Evolutionary conservation across 2,329 filamentous ascomycete species (phyloP).

Genomic region (Sclerotinia trifoliorum): DNA sequence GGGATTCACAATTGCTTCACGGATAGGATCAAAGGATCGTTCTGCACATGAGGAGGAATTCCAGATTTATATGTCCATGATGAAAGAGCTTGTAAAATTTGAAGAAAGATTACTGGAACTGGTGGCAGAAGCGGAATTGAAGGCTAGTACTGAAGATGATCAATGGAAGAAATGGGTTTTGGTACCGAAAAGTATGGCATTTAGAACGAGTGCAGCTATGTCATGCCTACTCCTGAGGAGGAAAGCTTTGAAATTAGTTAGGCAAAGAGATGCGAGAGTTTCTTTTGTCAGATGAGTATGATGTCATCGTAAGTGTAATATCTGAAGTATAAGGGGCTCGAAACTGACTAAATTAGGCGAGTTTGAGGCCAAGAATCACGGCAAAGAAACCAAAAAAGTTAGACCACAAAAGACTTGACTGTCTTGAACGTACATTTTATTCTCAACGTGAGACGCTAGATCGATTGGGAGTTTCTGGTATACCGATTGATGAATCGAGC

Average conservation of each 20-base stretch:
- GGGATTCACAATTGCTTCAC: constrained; percentile 48
- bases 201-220: constrained; percentile 45
- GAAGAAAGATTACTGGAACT: constrained; percentile 48
- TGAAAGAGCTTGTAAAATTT: constrained; percentile 48
- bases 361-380: constrained; percentile 33
- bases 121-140: constrained; percentile 45
- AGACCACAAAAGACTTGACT: constrained; percentile 29
- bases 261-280: constrained; percentile 48
- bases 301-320: constrained; percentile 43
- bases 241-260: constrained; percentile 48
- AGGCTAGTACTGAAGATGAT: constrained; percentile 27
- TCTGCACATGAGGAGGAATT: constrained; percentile 42
- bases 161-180: constrained; percentile 42
- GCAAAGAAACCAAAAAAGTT: constrained; percentile 28
- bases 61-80: constrained; percentile 50
- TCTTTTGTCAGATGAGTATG: constrained; percentile 52
- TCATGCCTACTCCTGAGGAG: constrained; percentile 47
- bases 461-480: constrained; percentile 30
- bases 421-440: constrained; percentile 29
- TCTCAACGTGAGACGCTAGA: constrained; percentile 34
- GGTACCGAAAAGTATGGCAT: constrained; percentile 43
- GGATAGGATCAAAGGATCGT: not conserved
- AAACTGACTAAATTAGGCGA: constrained; percentile 26
- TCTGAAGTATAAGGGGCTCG: not conserved
- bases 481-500: constrained; percentile 31